Evolutionary conservation across 2,329 filamentous ascomycete genomes (phyloP).

Genomic region (Stachybotrys elegans): DNA sequence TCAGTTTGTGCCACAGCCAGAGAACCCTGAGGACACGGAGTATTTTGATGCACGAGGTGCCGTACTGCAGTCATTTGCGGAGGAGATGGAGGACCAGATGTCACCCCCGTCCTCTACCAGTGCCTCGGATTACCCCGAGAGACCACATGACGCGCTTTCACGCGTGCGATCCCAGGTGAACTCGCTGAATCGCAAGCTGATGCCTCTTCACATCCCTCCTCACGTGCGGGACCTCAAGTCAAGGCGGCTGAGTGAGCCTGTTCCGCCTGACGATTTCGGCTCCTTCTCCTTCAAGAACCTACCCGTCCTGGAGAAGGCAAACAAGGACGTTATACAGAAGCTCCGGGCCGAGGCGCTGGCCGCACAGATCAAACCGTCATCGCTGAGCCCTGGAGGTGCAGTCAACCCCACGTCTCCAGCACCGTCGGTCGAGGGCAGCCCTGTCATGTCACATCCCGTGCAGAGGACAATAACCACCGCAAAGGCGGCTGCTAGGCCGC

Average conservation of each 20-base stretch:
- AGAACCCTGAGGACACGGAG: slow-evolving; percentile 95
- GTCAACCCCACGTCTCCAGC: slow-evolving; percentile 52
- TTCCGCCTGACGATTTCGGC: slow-evolving; percentile 87
- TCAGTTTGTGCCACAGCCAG: slow-evolving; percentile 86
- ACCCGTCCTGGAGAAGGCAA: slow-evolving; percentile 92
- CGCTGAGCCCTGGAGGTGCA: slow-evolving; percentile 37
- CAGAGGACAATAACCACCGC: slow-evolving; percentile 80
- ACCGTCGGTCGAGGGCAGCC: slow-evolving; percentile 77
- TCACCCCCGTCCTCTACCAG: slow-evolving; percentile 67
- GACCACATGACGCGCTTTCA: slow-evolving; percentile 91
- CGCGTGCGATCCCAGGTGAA: slow-evolving; percentile 83
- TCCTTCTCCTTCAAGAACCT: slow-evolving; percentile 97
- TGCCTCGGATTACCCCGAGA: slow-evolving; percentile 73
- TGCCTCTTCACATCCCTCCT: slow-evolving; percentile 93
- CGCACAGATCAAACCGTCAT: slow-evolving; percentile 49
- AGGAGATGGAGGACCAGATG: slow-evolving; percentile 87
- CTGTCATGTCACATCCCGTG: slow-evolving; percentile 71
- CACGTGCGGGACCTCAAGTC: slow-evolving; percentile 90
- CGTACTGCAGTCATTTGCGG: slow-evolving; percentile 84
- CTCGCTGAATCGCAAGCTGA: slow-evolving; percentile 80
- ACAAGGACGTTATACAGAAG: slow-evolving; percentile 98
- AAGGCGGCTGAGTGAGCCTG: slow-evolving; percentile 84
- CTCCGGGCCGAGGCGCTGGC: slow-evolving; percentile 85
- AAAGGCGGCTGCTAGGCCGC: slow-evolving; percentile 71
- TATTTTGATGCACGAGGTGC: slow-evolving; percentile 94